Evolutionary conservation across 73 alveolate genomes (phyloP).

Genomic region (Symbiodinium natans): DNA sequence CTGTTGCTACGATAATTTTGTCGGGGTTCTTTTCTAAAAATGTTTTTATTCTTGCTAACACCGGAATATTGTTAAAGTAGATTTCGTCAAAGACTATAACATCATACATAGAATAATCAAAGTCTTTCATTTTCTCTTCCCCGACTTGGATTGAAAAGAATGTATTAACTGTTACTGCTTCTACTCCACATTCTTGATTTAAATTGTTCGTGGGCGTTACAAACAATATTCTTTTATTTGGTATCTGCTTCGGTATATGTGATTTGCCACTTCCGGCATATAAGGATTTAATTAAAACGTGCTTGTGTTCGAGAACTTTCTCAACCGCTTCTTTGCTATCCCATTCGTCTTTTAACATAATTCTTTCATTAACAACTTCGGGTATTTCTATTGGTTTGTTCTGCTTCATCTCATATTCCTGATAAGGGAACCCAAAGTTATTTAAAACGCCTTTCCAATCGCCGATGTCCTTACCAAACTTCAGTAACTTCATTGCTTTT

Average conservation of each 20-base stretch:
- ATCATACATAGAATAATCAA: not conserved
- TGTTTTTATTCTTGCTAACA: not conserved
- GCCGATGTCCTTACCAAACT: not conserved
- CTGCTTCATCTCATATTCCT: not conserved
- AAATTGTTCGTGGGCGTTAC: not conserved
- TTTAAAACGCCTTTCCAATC: not conserved
- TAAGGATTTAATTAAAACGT: not conserved
- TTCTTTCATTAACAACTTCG: not conserved
- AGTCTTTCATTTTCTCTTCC: not conserved
- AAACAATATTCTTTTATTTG: not conserved
- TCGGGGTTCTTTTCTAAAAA: not conserved
- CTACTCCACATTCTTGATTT: not conserved
- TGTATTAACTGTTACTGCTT: not conserved
- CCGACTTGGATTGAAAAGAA: not conserved
- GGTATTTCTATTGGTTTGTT: not conserved
- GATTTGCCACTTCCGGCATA: constrained; percentile 8
- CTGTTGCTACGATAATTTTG: constrained; percentile 9
- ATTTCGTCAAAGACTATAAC: not conserved
- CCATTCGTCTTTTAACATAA: constrained; percentile 2
- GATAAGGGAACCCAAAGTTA: not conserved
- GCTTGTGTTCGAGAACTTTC: not conserved
- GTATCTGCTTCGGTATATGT: not conserved
- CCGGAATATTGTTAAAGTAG: not conserved
- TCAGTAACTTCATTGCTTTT: not conserved
- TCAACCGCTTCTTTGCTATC: not conserved